Base-by-base conservation (phyloP, 306 rosid species). In the Boehmeria nivea region DNA sequence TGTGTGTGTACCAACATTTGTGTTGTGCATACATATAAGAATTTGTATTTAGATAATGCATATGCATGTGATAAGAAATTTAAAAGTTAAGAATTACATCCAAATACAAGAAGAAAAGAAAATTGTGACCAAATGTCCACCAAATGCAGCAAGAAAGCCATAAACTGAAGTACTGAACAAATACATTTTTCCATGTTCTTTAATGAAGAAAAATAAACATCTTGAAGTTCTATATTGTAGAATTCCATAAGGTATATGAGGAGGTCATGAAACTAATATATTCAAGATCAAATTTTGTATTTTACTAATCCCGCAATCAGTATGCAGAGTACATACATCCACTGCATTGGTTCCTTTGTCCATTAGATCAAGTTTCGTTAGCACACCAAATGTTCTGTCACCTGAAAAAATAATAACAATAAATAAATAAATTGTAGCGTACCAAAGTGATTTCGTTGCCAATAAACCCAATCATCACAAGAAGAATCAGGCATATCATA, bases 261-360 rank as follows among this genome's bases (percentile, higher is more conserved):
- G 59, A 57, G 66, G 67, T 64, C 43, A 55, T 55, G 59, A 54
- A 50, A 47, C 47, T 51, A 49, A 58, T 23, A 22, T 14, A 38
- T 44, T 40, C 8, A 27, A 52, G 20, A n/a, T n/a, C n/a, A n/a
- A n/a, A n/a, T n/a, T n/a, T n/a, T n/a, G n/a, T n/a, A n/a, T n/a
- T n/a, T n/a, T n/a, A n/a, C n/a, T 51, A 36, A 49, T 2, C n/a
- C 37, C 27, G 54, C 11, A 43, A 22, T 36, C 10, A 25, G 51
- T 17, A 48, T 37, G 22, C 27, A 73, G 64, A 58, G 44, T 58
- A 55, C 78, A 57, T 85, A 85, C 97, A 65, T 89, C 98, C 65
- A 84, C 83, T 28, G 87, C 93, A 23, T 87, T 90, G 53, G 98
- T 90, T 76, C 98, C 98, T 74, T 80, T 90, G 76, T 90, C 97